Conservation (phyloP, 768 basidiomycete species). For the Tricholoma bakamatsutake region DNA sequence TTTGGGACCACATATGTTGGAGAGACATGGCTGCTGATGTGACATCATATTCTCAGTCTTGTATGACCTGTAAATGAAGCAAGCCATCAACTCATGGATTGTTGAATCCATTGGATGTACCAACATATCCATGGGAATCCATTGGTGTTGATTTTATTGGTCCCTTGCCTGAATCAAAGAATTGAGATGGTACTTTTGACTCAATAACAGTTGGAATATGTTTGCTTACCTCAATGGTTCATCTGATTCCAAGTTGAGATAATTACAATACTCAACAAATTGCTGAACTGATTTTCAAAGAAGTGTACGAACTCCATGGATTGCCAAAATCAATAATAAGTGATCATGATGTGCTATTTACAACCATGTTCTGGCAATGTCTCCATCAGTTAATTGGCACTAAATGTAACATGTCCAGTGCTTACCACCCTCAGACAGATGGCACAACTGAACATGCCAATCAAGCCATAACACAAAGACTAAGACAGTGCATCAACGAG, state of each 20-base stretch:
- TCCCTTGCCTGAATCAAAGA: constrained; percentile 12
- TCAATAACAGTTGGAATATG: constrained; percentile 15
- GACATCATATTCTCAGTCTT: constrained; percentile 21
- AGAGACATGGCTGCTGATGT: constrained; percentile 22
- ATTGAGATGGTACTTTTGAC: constrained; percentile 11
- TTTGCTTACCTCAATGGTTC: constrained; percentile 6
- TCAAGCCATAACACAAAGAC: background rate
- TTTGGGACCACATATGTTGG: constrained; percentile 33
- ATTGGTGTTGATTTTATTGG: constrained; percentile 13
- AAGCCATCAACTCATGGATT: constrained; percentile 16
- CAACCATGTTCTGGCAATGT: background rate
- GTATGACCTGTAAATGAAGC: constrained; percentile 8
- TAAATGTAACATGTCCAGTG: constrained; percentile 7
- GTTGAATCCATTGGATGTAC: constrained; percentile 11
- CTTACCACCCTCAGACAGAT: background rate
- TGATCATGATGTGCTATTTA: constrained; percentile 13
- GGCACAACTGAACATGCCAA: background rate
- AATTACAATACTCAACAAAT: constrained; percentile 10
- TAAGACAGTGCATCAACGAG: background rate
- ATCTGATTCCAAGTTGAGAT: constrained; percentile 4
- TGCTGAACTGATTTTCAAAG: constrained; percentile 16
- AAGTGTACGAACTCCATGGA: constrained; percentile 25
- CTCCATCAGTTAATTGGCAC: constrained; percentile 9
- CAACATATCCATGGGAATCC: constrained; percentile 9
- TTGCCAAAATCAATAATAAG: constrained; percentile 20